Evolutionary conservation across 2,329 filamentous ascomycete species (phyloP).

Genomic region (Lecanicillium sp.): DNA sequence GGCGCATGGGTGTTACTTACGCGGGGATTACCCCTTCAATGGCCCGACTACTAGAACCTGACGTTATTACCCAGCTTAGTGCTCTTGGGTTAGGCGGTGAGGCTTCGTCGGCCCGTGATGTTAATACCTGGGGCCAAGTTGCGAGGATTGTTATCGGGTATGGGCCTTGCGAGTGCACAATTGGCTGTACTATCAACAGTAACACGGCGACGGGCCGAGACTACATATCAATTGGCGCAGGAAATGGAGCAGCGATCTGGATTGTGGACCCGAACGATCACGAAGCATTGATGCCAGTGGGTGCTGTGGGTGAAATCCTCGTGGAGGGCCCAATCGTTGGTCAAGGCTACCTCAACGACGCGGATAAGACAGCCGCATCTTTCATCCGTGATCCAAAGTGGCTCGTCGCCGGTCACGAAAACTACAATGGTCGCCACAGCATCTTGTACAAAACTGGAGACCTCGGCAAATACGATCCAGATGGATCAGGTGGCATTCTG

Average conservation of each 20-base stretch:
- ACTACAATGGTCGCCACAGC: no score
- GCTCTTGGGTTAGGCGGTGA: conserved; percentile 3
- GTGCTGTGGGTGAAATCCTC: conserved; percentile 17
- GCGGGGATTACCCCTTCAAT: conserved; percentile 5
- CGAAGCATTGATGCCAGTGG: conserved; percentile 14
- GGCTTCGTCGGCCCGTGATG: conserved; percentile 4
- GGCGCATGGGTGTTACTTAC: conserved; percentile 11
- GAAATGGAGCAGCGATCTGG: conserved; percentile 8
- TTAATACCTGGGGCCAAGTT: neutral
- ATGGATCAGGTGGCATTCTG: no score
- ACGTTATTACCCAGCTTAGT: neutral
- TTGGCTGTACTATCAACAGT: no score
- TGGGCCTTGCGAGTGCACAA: no score
- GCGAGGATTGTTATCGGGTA: no score
- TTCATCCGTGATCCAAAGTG: conserved; percentile 16
- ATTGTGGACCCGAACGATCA: conserved; percentile 10
- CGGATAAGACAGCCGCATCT: conserved; percentile 18
- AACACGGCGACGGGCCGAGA: no score
- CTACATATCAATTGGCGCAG: no score
- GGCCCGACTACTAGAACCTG: neutral
- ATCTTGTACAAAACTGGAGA: no score
- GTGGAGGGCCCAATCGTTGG: conserved; percentile 17
- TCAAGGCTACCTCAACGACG: conserved; percentile 15
- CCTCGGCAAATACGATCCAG: no score
- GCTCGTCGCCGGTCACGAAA: no score